phyloP scores from a whole-genome alignment of 805 yeast species.

The Allodekkera sacchari region DNA sequence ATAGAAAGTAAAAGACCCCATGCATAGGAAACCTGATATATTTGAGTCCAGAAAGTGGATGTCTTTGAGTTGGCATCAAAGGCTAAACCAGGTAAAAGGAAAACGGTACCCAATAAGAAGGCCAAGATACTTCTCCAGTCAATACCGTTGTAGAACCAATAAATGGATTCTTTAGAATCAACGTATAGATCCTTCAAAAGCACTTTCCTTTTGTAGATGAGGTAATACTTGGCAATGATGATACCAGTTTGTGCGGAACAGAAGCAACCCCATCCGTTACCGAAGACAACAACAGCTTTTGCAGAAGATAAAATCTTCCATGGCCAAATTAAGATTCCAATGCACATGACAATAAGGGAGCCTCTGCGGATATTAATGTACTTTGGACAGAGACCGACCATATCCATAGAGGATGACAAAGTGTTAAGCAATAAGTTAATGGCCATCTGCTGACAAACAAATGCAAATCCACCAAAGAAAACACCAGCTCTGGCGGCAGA shows the following conservation, averaged over 20 bases:
- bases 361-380: slow-evolving; percentile 39
- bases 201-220: slow-evolving; percentile 31
- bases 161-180: slow-evolving; percentile 21
- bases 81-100: slow-evolving; percentile 23
- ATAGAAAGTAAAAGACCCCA: background rate
- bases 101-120: slow-evolving; percentile 8
- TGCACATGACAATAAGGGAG: slow-evolving; percentile 28
- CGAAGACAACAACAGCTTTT: slow-evolving; percentile 24
- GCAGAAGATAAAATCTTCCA: slow-evolving; percentile 32
- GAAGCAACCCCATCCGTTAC: slow-evolving; percentile 39
- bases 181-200: slow-evolving; percentile 33
- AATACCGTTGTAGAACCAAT: slow-evolving; percentile 22
- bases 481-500: slow-evolving; percentile 41
- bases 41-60: too few relatives aligned
- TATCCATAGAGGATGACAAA: slow-evolving; percentile 41
- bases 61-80: slow-evolving; percentile 19
- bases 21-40: too few relatives aligned
- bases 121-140: slow-evolving; percentile 13
- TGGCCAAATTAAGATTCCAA: slow-evolving; percentile 31
- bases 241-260: slow-evolving; percentile 75
- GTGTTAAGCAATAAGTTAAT: slow-evolving; percentile 32
- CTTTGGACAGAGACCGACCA: slow-evolving; percentile 39
- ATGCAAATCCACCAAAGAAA: slow-evolving; percentile 38
- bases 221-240: slow-evolving; percentile 30
- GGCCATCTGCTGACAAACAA: slow-evolving; percentile 30